Percentiles rank a stretch among this genome's conserved stretches.
phyloP scores from a whole-genome alignment of 192 early-diverging fungal genomes.

The Coemansia javaensis region DNA sequence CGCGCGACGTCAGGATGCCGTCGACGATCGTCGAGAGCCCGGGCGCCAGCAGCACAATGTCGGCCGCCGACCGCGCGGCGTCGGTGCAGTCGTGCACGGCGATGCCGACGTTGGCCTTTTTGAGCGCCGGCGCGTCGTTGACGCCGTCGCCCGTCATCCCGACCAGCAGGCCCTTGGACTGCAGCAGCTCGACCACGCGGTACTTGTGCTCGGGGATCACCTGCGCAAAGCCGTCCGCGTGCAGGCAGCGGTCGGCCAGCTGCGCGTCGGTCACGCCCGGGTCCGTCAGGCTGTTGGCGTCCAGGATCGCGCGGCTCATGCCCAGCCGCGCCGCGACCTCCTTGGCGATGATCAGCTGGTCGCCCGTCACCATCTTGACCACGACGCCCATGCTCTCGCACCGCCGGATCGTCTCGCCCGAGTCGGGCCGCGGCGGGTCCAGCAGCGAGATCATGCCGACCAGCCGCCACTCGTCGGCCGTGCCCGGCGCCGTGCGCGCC shows the following conservation, averaged over 20 bases:
- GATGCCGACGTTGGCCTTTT: slow-evolving; percentile 97
- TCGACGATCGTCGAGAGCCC: slow-evolving; percentile 92
- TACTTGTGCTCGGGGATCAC: slow-evolving; percentile 99
- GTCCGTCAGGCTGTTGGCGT: slow-evolving; percentile 81
- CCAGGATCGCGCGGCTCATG: slow-evolving; percentile 87
- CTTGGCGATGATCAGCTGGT: slow-evolving; percentile 92
- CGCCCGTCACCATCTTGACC: slow-evolving; percentile 97
- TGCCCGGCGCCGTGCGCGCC: slow-evolving; percentile 67
- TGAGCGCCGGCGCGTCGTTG: slow-evolving; percentile 96
- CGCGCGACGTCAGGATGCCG: slow-evolving; percentile 81
- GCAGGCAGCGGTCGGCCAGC: slow-evolving; percentile 74
- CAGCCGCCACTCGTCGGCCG: slow-evolving; percentile 65
- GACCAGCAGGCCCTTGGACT: slow-evolving; percentile 77
- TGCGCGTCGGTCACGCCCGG: slow-evolving; percentile 71
- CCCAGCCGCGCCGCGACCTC: slow-evolving; percentile 86
- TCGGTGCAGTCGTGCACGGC: slow-evolving; percentile 95
- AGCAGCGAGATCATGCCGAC: slow-evolving; percentile 89
- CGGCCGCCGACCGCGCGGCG: slow-evolving; percentile 90
- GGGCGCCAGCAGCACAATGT: slow-evolving; percentile 87
- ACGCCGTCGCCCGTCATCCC: slow-evolving; percentile 98
- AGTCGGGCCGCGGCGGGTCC: slow-evolving; percentile 87
- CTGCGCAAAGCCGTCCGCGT: slow-evolving; percentile 94
- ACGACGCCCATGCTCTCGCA: slow-evolving; percentile 83
- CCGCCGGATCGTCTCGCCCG: slow-evolving; percentile 76
- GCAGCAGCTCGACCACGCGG: slow-evolving; percentile 91